Percentiles rank a stretch among this genome's conserved stretches.
phyloP scores from a whole-genome alignment of 108 stramenopile species.

The Cyclotella sp. region DNA sequence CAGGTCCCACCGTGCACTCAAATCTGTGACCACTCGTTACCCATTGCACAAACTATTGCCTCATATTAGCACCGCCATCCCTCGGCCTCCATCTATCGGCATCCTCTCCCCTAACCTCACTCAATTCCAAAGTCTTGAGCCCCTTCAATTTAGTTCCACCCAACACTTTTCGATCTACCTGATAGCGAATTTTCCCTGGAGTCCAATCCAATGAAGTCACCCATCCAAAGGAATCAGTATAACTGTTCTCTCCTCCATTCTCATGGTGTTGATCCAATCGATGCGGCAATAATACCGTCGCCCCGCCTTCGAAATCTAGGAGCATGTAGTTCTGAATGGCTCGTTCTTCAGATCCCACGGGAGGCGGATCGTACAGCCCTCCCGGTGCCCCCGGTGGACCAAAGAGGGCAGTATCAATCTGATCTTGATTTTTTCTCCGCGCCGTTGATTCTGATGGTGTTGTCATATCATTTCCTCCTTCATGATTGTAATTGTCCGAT shows the following conservation, averaged over 20 bases:
- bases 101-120: slow-evolving; percentile 77
- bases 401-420: slow-evolving; percentile 57
- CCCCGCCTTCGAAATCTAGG: slow-evolving; percentile 85
- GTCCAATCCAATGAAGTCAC: slow-evolving; percentile 90
- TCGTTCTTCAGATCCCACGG: slow-evolving; percentile 73
- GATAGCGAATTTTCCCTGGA: slow-evolving; percentile 80
- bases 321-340: slow-evolving; percentile 71
- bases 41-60: slow-evolving; percentile 43
- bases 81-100: slow-evolving; percentile 82
- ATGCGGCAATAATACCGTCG: slow-evolving; percentile 79
- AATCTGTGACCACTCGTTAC: no score
- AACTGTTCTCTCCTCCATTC: slow-evolving; percentile 21
- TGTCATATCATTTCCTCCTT: slow-evolving; percentile 20
- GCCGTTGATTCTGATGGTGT: slow-evolving; percentile 17
- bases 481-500: slow-evolving; percentile 31
- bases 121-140: slow-evolving; percentile 82
- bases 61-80: slow-evolving; percentile 80
- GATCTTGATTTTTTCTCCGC: slow-evolving; percentile 39
- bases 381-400: slow-evolving; percentile 82
- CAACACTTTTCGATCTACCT: slow-evolving; percentile 84
- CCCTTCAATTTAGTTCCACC: slow-evolving; percentile 70
- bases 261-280: slow-evolving; percentile 70
- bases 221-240: slow-evolving; percentile 52
- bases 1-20: no score
- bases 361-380: slow-evolving; percentile 89